Evolutionary conservation across 257 asterid species (phyloP).

Genomic region (Misopates orontium): DNA sequence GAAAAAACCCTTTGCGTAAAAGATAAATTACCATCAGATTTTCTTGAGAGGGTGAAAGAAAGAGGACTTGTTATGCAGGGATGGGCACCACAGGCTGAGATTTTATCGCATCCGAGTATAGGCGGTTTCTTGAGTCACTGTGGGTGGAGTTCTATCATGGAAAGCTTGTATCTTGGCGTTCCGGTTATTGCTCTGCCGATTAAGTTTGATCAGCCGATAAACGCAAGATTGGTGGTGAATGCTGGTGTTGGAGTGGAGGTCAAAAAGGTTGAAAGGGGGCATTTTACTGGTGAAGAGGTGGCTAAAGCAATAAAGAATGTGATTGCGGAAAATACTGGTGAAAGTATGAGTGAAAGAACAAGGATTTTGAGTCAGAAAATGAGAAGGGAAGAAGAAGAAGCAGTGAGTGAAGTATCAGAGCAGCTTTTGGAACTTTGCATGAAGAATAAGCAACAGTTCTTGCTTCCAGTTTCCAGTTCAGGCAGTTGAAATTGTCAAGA

Average conservation of each 20-base stretch:
- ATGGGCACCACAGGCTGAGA: constrained; percentile 25
- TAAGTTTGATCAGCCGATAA: constrained; percentile 29
- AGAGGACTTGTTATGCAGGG: constrained; percentile 18
- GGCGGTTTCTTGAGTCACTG: constrained; percentile 34
- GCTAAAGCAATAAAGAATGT: constrained; percentile 11
- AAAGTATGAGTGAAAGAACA: background rate
- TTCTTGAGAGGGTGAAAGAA: constrained; percentile 26
- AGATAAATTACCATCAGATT: constrained; percentile 18
- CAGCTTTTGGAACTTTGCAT: constrained; percentile 10
- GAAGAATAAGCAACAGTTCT: background rate
- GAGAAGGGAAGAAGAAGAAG: constrained; percentile 3
- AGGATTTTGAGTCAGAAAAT: background rate
- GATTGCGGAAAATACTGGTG: constrained; percentile 16
- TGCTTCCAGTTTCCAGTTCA: too few species aligned
- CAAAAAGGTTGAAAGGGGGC: background rate
- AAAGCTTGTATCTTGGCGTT: constrained; percentile 29
- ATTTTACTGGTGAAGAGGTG: background rate
- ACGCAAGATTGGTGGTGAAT: background rate
- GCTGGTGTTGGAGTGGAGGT: background rate
- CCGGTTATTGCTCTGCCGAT: constrained; percentile 32
- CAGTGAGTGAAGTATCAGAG: background rate
- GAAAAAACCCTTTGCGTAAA: background rate
- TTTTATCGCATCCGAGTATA: constrained; percentile 17
- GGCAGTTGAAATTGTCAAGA: too few species aligned
- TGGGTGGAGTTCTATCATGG: constrained; percentile 33